Evolutionary conservation across 345 rosid species (phyloP), one percentile per base, ranked within the genome.

Genomic region (Citrus cavaleriei): DNA sequence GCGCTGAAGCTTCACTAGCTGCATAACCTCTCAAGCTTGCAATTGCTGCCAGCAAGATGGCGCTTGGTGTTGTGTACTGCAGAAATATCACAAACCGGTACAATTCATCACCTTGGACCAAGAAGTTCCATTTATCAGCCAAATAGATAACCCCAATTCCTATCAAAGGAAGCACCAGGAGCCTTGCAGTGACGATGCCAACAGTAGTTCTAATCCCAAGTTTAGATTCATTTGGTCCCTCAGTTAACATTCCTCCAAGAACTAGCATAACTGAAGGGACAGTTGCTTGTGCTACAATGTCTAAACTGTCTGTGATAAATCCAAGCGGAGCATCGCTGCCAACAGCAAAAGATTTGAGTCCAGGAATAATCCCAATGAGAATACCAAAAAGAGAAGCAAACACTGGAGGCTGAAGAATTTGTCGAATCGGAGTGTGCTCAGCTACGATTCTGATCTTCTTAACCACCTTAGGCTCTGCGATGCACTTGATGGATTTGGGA

Each of bases 31-130:
- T 85, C 75, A 82, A 60, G 64, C 78, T 82, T 38, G 85, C 87
- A 18, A 85, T 68, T 25, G 83, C 85, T 4, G 83, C 87, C 21
- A 85, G 8, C 81, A 85, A 65, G 16, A 85, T 83, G 13, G 88
- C 88, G 57, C 86, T 88, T 16, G 89, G 88, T 25, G 82, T 83
- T 46, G 88, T 79, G 76, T 86, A 86, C 77, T 88, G 88, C 68
- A 86, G 83, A 82, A 86, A 70, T 32, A 86, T 77, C 76, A 88
- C 89, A n/a, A 88, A 86, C 40, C 70, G 68, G 62, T 76, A 85
- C 78, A 88, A 21, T 28, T 82, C 38, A 27, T 80, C 80, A 10
- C 80, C 88, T 1, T 73, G 32, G 38, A 86, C 66, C 73, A 85
- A 35, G 13, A 82, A 55, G 19, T 69, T 38, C 84, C 81, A 76